Evolutionary conservation across 805 yeast genomes (phyloP).

Genomic region (Yarrowia osloensis): DNA sequence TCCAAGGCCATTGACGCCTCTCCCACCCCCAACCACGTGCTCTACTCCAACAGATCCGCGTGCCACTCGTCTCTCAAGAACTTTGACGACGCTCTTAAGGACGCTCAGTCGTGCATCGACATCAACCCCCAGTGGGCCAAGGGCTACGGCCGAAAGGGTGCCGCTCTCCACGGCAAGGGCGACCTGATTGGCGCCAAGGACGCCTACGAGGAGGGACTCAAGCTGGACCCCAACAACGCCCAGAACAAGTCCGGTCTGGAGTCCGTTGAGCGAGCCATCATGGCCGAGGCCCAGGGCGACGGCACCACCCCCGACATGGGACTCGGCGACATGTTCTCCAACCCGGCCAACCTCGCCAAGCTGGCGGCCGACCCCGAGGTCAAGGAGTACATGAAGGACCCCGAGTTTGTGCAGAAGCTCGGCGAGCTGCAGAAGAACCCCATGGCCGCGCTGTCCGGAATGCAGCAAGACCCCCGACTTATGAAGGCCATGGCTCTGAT

Average conservation of each 20-base stretch:
- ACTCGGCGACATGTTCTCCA: slow-evolving; percentile 72
- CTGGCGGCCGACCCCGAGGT: slow-evolving; percentile 85
- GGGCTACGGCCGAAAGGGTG: slow-evolving; percentile 90
- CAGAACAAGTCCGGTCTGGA: slow-evolving; percentile 84
- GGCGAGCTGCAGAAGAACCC: slow-evolving; percentile 62
- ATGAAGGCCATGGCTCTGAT: slow-evolving; percentile 85
- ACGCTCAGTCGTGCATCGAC: slow-evolving; percentile 80
- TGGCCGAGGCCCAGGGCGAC: slow-evolving; percentile 48
- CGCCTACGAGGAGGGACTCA: slow-evolving; percentile 75
- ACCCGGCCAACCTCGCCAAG: slow-evolving; percentile 75
- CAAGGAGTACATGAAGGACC: slow-evolving; percentile 82
- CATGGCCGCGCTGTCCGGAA: slow-evolving; percentile 64
- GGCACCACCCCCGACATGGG: slow-evolving; percentile 67
- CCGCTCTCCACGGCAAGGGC: slow-evolving; percentile 88
- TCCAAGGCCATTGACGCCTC: slow-evolving; percentile 86
- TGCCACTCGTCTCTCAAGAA: slow-evolving; percentile 78
- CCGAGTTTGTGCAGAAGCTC: slow-evolving; percentile 72
- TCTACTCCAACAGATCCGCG: slow-evolving; percentile 93
- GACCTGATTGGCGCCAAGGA: slow-evolving; percentile 71
- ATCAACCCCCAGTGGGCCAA: slow-evolving; percentile 91
- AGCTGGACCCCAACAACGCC: slow-evolving; percentile 75
- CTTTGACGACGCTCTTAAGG: slow-evolving; percentile 72
- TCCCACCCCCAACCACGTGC: slow-evolving; percentile 82
- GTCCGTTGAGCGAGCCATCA: slow-evolving; percentile 64
- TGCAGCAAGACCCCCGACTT: slow-evolving; percentile 78